Conservation (phyloP, 1,139 yeast species). For the Pichia terricola region DNA sequence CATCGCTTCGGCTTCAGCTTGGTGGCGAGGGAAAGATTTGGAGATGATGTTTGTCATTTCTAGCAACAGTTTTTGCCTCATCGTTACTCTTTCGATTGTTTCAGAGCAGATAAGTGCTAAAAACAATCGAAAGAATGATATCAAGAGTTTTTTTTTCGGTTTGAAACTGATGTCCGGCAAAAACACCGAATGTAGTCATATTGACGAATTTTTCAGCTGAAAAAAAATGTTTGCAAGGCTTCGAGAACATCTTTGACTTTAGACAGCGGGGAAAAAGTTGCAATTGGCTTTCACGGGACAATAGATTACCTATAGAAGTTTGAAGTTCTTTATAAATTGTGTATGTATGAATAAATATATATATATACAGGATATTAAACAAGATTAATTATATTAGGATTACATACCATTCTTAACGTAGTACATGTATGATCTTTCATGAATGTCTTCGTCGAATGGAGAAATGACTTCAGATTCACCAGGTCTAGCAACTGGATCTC, state of each 20-base stretch:
- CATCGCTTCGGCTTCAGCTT: conserved; percentile 35
- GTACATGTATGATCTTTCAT: conserved; percentile 94
- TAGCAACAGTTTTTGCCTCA: not conserved
- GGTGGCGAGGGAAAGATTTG: conserved; percentile 14
- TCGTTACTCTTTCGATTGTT: not conserved
- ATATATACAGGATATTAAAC: not conserved
- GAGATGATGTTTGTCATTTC: conserved; percentile 2
- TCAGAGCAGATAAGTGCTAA: not conserved
- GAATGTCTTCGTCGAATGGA: conserved; percentile 76
- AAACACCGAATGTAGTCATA: too few species aligned
- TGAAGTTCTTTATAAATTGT: not conserved
- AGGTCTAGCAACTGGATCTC: conserved; percentile 96
- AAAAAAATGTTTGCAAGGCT: too few species aligned
- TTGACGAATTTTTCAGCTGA: too few species aligned
- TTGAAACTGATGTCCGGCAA: too few species aligned
- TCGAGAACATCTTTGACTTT: too few species aligned
- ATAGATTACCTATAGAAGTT: not conserved
- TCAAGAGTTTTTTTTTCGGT: too few species aligned
- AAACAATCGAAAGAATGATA: too few species aligned
- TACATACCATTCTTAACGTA: conserved; percentile 72
- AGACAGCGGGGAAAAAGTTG: too few species aligned
- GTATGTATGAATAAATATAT: too few species aligned
- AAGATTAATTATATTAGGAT: not conserved
- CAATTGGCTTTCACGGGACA: too few species aligned
- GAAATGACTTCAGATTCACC: conserved; percentile 94